These are phyloP conservation scores for Jatropha podagrica DNA, from an alignment of 441 rosid genomes.

Conservation along the genomic window DNA sequence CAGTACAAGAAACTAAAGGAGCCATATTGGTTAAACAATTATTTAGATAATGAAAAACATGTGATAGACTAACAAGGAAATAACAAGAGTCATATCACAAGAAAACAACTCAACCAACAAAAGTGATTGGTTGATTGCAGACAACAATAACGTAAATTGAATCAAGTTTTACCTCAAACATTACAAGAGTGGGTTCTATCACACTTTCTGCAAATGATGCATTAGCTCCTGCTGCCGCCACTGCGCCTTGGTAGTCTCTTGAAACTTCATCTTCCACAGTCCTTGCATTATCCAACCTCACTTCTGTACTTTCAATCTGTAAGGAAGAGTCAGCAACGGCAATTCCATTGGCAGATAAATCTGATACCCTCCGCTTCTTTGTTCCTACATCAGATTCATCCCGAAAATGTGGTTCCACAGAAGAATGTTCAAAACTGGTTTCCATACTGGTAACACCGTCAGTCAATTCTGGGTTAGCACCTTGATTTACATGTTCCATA, in stretches of 20 bases:
- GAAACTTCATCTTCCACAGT: conserved; percentile 43
- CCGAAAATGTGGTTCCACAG: conserved; percentile 42
- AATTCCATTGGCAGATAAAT: conserved; percentile 50
- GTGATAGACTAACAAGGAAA: neutral
- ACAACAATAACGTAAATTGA: neutral
- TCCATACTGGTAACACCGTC: conserved; percentile 64
- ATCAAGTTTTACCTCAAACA: conserved; percentile 78
- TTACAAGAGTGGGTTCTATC: conserved; percentile 96
- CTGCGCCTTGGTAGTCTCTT: conserved; percentile 50
- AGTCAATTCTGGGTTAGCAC: conserved; percentile 49
- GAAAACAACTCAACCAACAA: neutral
- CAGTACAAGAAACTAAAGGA: neutral
- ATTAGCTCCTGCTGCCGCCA: conserved; percentile 55
- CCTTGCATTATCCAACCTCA: conserved; percentile 50
- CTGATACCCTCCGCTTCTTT: conserved; percentile 52
- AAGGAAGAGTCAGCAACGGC: conserved; percentile 50
- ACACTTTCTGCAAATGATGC: conserved; percentile 89
- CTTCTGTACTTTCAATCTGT: conserved; percentile 44
- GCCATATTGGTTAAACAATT: neutral
- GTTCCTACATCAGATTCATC: conserved; percentile 63
- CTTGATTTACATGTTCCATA: conserved; percentile 53
- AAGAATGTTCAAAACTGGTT: conserved; percentile 51
- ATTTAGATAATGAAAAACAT: neutral
- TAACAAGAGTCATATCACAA: neutral
- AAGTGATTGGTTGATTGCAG: neutral